Evolutionary conservation across 129 eudicot species (phyloP).

Genomic region (Escallonia rubra): DNA sequence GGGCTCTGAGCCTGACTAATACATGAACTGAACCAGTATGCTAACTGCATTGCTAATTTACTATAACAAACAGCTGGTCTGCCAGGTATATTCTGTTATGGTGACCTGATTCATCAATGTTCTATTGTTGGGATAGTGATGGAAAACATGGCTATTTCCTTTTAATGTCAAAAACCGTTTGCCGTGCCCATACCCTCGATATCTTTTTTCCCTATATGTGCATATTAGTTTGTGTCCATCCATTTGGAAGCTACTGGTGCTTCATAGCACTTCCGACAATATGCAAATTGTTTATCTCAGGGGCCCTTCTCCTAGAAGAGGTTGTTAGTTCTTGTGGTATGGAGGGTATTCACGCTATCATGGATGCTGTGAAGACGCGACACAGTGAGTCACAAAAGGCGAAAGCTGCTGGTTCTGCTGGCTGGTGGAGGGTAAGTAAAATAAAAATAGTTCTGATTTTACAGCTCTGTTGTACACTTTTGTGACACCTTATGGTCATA

Average conservation of each 20-base stretch:
- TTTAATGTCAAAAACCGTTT: too few relatives aligned
- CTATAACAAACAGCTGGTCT: too few relatives aligned
- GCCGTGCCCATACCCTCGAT: not conserved
- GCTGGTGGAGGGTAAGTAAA: constrained; percentile 95
- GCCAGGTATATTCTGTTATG: too few relatives aligned
- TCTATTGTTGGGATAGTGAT: too few relatives aligned
- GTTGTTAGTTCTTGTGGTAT: constrained; percentile 56
- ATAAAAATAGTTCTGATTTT: not conserved
- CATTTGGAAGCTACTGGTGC: constrained; percentile 1
- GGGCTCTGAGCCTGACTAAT: too few relatives aligned
- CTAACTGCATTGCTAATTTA: too few relatives aligned
- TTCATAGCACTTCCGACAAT: not conserved
- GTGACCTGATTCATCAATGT: too few relatives aligned
- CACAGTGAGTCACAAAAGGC: constrained; percentile 65
- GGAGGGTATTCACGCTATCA: constrained; percentile 71
- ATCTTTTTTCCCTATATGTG: not conserved
- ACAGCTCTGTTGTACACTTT: not conserved
- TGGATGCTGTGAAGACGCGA: constrained; percentile 62
- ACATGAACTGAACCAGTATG: too few relatives aligned
- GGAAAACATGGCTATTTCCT: too few relatives aligned
- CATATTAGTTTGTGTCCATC: not conserved
- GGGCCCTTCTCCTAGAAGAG: constrained; percentile 81
- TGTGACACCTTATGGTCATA: not conserved
- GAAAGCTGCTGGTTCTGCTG: constrained; percentile 58
- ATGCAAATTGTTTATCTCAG: constrained; percentile 38